Percentiles rank a stretch among this genome's conserved stretches.
phyloP scores from a whole-genome alignment of 2,329 filamentous ascomycete species.

The Dichotomopilus funicola region DNA sequence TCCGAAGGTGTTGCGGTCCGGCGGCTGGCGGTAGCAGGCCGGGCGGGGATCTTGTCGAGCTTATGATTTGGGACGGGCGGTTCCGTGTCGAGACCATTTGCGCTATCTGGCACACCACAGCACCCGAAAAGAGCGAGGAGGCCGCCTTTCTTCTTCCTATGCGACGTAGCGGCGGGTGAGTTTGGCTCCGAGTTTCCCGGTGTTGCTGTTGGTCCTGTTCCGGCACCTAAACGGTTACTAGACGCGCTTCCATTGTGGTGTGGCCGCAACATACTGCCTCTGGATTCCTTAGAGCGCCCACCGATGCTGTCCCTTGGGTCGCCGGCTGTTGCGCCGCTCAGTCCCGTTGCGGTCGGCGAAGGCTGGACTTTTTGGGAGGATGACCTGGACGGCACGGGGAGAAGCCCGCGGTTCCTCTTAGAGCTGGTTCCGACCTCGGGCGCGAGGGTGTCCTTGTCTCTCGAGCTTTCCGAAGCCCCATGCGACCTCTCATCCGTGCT shows the following conservation, averaged over 20 bases:
- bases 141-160: slow-evolving; percentile 49
- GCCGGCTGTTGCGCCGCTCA: slow-evolving; percentile 54
- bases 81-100: slow-evolving; percentile 47
- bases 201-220: slow-evolving; percentile 46
- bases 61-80: slow-evolving; percentile 49
- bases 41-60: slow-evolving; percentile 49
- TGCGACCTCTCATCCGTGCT: slow-evolving; percentile 31
- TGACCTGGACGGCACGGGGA: slow-evolving; percentile 56
- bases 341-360: slow-evolving; percentile 51
- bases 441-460: slow-evolving; percentile 37
- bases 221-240: slow-evolving; percentile 54
- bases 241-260: slow-evolving; percentile 62
- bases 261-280: slow-evolving; percentile 55
- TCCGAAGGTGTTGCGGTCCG: slow-evolving; percentile 48
- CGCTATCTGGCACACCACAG: slow-evolving; percentile 57
- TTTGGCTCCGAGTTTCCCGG: slow-evolving; percentile 45
- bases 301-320: slow-evolving; percentile 57
- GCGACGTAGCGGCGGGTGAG: slow-evolving; percentile 43
- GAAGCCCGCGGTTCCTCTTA: slow-evolving; percentile 46
- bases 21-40: slow-evolving; percentile 49
- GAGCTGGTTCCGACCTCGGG: slow-evolving; percentile 37
- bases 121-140: slow-evolving; percentile 58
- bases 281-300: slow-evolving; percentile 59
- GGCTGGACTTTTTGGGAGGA: slow-evolving; percentile 56
- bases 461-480: slow-evolving; percentile 34